Conservation (phyloP, 1,284 basidiomycete species). For the Sporisorium exsertum region DNA sequence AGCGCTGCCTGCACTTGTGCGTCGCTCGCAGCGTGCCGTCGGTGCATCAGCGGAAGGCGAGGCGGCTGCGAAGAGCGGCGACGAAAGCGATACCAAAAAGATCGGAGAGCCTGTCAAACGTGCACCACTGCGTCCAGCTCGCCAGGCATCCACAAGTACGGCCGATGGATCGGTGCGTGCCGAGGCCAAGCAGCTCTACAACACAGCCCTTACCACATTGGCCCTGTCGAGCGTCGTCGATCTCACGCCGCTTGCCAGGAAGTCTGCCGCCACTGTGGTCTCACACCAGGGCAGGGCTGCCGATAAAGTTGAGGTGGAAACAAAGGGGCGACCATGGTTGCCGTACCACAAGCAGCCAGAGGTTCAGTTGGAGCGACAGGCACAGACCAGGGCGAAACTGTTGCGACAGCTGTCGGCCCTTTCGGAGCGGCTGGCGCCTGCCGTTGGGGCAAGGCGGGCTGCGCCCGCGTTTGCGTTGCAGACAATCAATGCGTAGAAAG, state of each 20-base stretch:
- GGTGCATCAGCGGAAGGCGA: background rate
- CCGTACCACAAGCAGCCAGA: conserved; percentile 43
- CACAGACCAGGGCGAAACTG: conserved; percentile 15
- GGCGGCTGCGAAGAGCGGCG: conserved; percentile 17
- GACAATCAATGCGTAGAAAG: conserved; percentile 10
- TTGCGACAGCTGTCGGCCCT: conserved; percentile 19
- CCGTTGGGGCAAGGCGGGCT: background rate
- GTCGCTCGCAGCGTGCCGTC: background rate
- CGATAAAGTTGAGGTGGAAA: background rate
- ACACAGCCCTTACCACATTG: conserved; percentile 20
- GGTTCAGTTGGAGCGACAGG: conserved; percentile 31
- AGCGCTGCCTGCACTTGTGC: conserved; percentile 72
- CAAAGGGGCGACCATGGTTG: conserved; percentile 29
- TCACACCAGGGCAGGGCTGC: background rate
- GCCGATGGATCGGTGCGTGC: conserved; percentile 3
- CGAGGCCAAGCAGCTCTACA: conserved; percentile 26
- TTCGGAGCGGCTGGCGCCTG: conserved; percentile 14
- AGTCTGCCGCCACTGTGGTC: background rate
- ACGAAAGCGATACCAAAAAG: conserved; percentile 41
- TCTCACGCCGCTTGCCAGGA: conserved; percentile 29
- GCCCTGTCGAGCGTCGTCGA: conserved; percentile 58
- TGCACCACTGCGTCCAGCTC: background rate
- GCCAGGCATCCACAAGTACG: background rate
- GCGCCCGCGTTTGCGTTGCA: background rate
- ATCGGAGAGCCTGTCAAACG: conserved; percentile 36